Evolutionary conservation across 805 yeast genomes (phyloP), one percentile per base, ranked within the genome.

Genomic region (Priceomyces haplophilus): DNA sequence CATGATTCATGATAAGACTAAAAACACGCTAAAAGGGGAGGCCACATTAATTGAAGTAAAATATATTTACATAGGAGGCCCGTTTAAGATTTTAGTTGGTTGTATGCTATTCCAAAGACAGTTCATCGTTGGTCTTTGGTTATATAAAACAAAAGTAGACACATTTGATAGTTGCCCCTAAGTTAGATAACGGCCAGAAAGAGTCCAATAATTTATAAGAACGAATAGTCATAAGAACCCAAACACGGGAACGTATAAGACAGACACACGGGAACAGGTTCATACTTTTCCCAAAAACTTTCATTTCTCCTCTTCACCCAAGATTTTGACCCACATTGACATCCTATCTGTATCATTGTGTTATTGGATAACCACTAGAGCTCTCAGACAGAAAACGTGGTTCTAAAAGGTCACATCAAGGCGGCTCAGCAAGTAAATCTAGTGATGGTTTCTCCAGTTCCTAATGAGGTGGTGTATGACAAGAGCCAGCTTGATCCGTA

Each of bases 401-500:
- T 12, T 11, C 31, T 27, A 12, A 12, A 20, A 7, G 19, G 19
- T 13, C 35, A n/a, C 35, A 15, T 16, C 12, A n/a, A 11, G 10
- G 16, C 19, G 8, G 16, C 11, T 32, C 12, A 12, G 23, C 12
- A 11, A n/a, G 5, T 20, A 7, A 10, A 16, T 16, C 15, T 17
- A n/a, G 16, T 8, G 15, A 24, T 40, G 36, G 42, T 34, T 13
- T 36, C 39, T 12, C 39, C 39, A 7, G 31, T 25, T 10, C 39
- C 39, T 7, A 21, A 41, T 38, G 48, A 41, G 24, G 18, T 38
- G 21, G 23, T 37, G 10, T 33, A 31, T 21, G 48, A 45, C 25
- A 45, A 45, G 40, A 30, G 39, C 27, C 43, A 24, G 41, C 20
- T 41, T 10, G 60, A 55, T 37, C 53, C 58, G 6, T 51, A 51